A percentile compares a stretch with the other conserved stretches of the same genome.
These are phyloP conservation scores for Aurinia saxatilis DNA, from an alignment of 345 rosid genomes.

Conservation along the genomic window DNA sequence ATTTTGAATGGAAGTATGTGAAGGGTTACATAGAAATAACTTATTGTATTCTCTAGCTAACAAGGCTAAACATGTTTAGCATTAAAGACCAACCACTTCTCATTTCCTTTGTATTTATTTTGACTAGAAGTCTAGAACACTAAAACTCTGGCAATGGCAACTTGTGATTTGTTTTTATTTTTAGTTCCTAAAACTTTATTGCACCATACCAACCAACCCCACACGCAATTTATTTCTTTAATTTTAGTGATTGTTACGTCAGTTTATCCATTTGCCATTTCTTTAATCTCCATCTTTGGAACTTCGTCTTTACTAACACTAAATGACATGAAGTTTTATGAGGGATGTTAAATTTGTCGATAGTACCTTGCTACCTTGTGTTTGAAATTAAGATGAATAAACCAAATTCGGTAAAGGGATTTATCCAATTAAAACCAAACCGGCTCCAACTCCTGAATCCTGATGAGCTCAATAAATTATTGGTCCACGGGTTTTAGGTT, in stretches of 20 bases:
- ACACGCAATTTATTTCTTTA: neutral
- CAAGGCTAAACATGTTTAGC: neutral
- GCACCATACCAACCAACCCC: neutral
- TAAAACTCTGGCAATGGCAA: neutral
- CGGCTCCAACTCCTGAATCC: neutral
- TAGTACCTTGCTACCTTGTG: too few relatives aligned
- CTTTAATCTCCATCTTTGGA: neutral
- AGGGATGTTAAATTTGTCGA: neutral
- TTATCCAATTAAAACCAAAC: slow-evolving; percentile 3
- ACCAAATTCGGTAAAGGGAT: neutral
- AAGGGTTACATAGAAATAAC: neutral
- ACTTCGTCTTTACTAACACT: neutral
- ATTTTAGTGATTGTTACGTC: neutral
- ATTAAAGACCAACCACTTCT: neutral
- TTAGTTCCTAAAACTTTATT: neutral
- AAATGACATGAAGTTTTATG: too few relatives aligned
- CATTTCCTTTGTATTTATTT: neutral
- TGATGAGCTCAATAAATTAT: neutral
- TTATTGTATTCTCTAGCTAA: neutral
- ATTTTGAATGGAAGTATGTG: too few relatives aligned
- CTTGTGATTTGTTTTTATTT: neutral
- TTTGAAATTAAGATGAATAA: neutral
- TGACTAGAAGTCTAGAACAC: too few relatives aligned
- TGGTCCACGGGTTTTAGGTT: neutral
- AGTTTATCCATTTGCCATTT: too few relatives aligned